A percentile compares a stretch with the other conserved stretches of the same genome.
phyloP scores from a whole-genome alignment of 2,329 filamentous ascomycete genomes.

The Neofusicoccum umdonicola region DNA sequence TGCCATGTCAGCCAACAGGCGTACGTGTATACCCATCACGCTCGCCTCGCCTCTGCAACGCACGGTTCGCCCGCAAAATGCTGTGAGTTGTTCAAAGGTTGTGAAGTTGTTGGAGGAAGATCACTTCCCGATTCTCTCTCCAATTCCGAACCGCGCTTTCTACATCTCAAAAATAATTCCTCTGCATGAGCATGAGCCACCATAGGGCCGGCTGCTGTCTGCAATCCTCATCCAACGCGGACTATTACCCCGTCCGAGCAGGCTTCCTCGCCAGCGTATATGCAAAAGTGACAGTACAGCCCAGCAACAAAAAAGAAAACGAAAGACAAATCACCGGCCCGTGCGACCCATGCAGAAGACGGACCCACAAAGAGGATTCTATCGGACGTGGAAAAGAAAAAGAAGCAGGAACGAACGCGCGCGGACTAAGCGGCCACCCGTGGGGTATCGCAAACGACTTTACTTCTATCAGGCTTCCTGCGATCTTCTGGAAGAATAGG shows the following conservation, averaged over 20 bases:
- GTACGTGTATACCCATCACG: no score
- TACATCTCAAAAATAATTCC: not conserved
- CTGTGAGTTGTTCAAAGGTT: not conserved
- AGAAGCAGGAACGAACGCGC: not conserved
- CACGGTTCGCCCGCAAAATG: not conserved
- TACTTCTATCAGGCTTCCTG: not conserved
- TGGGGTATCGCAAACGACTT: conserved; percentile 8
- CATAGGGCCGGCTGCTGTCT: not conserved
- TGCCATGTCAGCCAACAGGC: no score
- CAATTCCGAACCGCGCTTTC: not conserved
- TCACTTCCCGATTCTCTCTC: not conserved
- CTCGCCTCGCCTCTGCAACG: not conserved
- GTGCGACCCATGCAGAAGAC: not conserved
- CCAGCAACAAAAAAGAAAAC: not conserved
- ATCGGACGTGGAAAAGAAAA: not conserved
- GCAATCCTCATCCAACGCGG: not conserved
- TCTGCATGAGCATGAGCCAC: not conserved
- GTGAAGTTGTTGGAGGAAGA: not conserved
- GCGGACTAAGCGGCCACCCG: not conserved
- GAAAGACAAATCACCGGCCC: not conserved
- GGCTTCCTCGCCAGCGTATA: not conserved
- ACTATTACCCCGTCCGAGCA: not conserved
- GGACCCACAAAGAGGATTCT: not conserved
- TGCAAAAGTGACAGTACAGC: not conserved
- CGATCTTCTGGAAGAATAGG: conserved; percentile 7